Percentiles rank a stretch among this genome's conserved stretches.
These are phyloP conservation scores for Penicillium concentricum DNA, from an alignment of 2,329 filamentous ascomycete species.

Conservation along the genomic window DNA sequence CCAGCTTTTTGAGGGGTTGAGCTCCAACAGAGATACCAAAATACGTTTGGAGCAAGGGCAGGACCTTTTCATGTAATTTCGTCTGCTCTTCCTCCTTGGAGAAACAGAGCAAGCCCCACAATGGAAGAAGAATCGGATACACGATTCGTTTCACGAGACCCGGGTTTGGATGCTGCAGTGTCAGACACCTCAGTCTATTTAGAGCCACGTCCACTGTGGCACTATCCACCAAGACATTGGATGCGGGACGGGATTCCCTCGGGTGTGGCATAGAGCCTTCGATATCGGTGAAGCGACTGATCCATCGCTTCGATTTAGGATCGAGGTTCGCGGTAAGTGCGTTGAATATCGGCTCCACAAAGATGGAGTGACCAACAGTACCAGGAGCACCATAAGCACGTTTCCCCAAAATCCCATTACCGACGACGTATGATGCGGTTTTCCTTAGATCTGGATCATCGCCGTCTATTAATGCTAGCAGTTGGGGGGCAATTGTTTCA, in stretches of 20 bases:
- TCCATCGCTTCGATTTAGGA: slow-evolving; percentile 26
- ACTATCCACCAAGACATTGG: slow-evolving; percentile 26
- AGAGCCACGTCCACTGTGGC: slow-evolving; percentile 32
- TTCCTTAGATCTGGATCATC: slow-evolving; percentile 40
- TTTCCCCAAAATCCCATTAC: slow-evolving; percentile 45
- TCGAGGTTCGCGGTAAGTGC: slow-evolving; percentile 35
- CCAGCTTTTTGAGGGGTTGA: slow-evolving; percentile 38
- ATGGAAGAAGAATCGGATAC: slow-evolving; percentile 40
- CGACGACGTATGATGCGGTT: slow-evolving; percentile 44
- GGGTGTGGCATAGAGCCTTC: slow-evolving; percentile 11
- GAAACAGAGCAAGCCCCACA: slow-evolving; percentile 44
- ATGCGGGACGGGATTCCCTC: neutral
- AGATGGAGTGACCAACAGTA: slow-evolving; percentile 42
- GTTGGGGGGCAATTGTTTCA: slow-evolving; percentile 39
- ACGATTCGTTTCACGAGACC: slow-evolving; percentile 43
- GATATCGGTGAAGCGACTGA: slow-evolving; percentile 23
- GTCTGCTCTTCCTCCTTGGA: slow-evolving; percentile 30
- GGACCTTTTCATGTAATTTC: slow-evolving; percentile 29
- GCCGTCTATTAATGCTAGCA: slow-evolving; percentile 42
- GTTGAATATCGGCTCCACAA: slow-evolving; percentile 42
- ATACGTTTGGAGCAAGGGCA: slow-evolving; percentile 39
- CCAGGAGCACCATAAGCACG: slow-evolving; percentile 40
- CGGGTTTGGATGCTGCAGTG: slow-evolving; percentile 44
- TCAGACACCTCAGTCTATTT: slow-evolving; percentile 36
- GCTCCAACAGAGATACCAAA: slow-evolving; percentile 42